Conservation (phyloP, 306 rosid genomes). For the Quillaja saponaria region DNA sequence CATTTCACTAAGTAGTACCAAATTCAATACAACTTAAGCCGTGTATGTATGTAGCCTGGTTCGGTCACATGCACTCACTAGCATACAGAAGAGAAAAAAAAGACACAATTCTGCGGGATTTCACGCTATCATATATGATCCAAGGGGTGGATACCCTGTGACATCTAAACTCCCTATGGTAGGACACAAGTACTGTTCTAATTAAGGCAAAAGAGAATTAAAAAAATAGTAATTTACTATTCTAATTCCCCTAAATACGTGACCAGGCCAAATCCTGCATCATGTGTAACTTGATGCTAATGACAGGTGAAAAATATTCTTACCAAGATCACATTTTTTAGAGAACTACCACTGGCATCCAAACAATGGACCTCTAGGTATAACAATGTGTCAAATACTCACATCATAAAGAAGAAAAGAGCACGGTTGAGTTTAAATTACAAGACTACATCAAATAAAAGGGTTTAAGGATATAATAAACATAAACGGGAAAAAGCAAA, state of each 20-base stretch:
- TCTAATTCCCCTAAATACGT: too few relatives aligned
- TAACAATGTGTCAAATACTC: conserved; percentile 2
- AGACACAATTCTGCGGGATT: background rate
- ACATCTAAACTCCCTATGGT: too few relatives aligned
- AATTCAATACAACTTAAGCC: too few relatives aligned
- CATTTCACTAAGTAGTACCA: too few relatives aligned
- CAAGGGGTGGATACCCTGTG: background rate
- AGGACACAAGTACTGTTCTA: too few relatives aligned
- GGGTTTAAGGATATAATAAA: background rate
- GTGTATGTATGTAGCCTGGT: too few relatives aligned
- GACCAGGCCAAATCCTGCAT: too few relatives aligned
- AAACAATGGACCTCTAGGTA: background rate
- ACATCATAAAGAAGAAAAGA: background rate
- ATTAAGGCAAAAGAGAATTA: too few relatives aligned
- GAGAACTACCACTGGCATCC: background rate
- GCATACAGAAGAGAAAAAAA: background rate
- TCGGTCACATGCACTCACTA: background rate
- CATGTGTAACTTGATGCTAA: background rate
- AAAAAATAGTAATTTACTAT: too few relatives aligned
- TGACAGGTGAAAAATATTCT: background rate
- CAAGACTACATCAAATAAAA: conserved; percentile 1
- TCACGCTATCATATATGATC: background rate
- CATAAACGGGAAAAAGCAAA: too few relatives aligned
- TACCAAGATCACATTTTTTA: background rate
- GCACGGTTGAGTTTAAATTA: background rate